Conservation (phyloP, 148 eudicot genomes). For the Rhododendron ovatum region DNA sequence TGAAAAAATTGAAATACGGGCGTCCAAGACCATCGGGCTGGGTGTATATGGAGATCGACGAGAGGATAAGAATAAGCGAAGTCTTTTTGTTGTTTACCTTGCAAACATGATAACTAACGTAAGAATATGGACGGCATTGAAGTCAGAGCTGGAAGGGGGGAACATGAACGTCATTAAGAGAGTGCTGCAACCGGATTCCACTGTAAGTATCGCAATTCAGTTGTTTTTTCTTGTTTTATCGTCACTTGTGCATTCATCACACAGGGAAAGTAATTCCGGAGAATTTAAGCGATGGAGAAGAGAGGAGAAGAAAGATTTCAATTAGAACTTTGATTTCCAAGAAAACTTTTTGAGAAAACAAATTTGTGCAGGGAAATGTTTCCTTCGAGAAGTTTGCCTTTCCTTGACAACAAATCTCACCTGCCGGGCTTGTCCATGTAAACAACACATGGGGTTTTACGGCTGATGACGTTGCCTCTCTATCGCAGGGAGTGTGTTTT, state of each 20-base stretch:
- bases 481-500: background rate
- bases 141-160: constrained; percentile 26
- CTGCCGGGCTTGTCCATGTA: background rate
- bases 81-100: constrained; percentile 31
- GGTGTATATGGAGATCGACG: background rate
- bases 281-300: background rate
- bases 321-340: background rate
- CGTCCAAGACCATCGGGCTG: constrained; percentile 17
- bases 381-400: background rate
- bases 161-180: constrained; percentile 20
- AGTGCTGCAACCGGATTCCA: constrained; percentile 13
- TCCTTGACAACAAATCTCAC: background rate
- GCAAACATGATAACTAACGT: constrained; percentile 33
- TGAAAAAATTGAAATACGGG: constrained; percentile 9
- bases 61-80: background rate
- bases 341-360: background rate
- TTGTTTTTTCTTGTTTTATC: background rate
- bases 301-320: background rate
- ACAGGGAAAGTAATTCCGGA: too few species aligned
- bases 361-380: background rate
- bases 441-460: background rate
- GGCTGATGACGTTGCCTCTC: background rate
- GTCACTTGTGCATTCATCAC: too few species aligned
- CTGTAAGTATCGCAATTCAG: constrained; percentile 20
- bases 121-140: constrained; percentile 46